These are phyloP conservation scores for Aristolochia californica DNA, from an alignment of 164 flowering plant genomes.

Conservation along the genomic window DNA sequence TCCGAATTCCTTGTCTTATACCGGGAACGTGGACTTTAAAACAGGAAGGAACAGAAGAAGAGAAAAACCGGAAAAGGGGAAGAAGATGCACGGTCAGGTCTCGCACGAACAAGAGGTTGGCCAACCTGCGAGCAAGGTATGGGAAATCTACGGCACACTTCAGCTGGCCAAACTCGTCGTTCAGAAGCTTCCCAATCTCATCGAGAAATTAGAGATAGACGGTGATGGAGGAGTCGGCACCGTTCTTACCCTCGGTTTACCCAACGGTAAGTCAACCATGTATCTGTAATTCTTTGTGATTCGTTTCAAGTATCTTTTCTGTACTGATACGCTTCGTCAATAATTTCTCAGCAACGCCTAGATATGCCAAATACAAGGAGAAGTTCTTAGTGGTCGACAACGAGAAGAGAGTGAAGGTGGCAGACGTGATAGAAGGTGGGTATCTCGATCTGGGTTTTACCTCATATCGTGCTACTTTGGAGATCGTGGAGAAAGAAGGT, in stretches of 20 bases:
- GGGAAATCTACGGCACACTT: conserved; percentile 2
- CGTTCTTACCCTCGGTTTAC: neutral
- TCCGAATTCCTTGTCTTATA: too few species aligned
- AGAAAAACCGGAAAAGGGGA: neutral
- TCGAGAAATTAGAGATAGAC: neutral
- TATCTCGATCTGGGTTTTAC: neutral
- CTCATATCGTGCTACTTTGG: neutral
- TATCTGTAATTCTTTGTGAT: neutral
- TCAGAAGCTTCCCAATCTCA: neutral
- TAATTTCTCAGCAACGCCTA: neutral
- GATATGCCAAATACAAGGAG: neutral
- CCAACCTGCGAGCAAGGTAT: neutral
- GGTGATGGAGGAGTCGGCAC: conserved; percentile 3
- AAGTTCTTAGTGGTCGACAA: neutral
- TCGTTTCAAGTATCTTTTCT: neutral
- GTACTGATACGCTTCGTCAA: neutral
- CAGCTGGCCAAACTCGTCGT: neutral
- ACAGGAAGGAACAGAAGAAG: neutral
- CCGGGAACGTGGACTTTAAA: too few species aligned
- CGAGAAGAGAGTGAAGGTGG: neutral
- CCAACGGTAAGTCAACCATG: neutral
- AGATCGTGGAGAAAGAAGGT: neutral
- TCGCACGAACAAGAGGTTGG: neutral
- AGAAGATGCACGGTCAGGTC: neutral
- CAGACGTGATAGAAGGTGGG: neutral